Evolutionary conservation across 1,284 basidiomycete species (phyloP).

Genomic region (Trichosporon sp.): DNA sequence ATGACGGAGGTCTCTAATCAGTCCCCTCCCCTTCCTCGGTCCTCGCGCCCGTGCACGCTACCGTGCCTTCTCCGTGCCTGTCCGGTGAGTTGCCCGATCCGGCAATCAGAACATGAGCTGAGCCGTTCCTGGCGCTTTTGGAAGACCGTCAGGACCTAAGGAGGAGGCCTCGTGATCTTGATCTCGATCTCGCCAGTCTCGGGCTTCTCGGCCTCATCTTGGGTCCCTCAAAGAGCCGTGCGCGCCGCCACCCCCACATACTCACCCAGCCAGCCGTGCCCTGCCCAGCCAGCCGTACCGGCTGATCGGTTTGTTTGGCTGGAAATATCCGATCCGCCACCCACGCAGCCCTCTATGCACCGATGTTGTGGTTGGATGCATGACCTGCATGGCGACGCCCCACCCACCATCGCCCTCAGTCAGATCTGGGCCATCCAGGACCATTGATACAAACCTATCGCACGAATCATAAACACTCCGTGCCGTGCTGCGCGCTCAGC

Average conservation of each 20-base stretch:
- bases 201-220: background rate
- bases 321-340: slow-evolving; percentile 2
- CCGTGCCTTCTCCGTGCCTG: too few species aligned
- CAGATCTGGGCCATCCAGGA: background rate
- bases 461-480: background rate
- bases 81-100: background rate
- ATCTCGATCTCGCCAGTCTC: background rate
- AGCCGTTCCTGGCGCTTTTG: background rate
- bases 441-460: background rate
- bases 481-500: too few species aligned
- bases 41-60: too few species aligned
- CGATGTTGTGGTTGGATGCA: background rate
- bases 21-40: background rate
- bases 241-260: background rate
- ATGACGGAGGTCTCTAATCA: background rate
- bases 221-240: too few species aligned
- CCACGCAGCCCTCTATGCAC: background rate
- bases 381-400: background rate
- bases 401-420: background rate
- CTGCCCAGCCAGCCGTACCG: background rate
- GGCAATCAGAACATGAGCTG: background rate
- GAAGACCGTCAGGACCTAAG: too few species aligned
- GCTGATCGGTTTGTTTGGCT: background rate
- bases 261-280: background rate
- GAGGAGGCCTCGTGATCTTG: background rate